A percentile compares a stretch with the other conserved stretches of the same genome.
Conservation (phyloP, 768 basidiomycete species). For the Kwoniella mangroviensis region DNA sequence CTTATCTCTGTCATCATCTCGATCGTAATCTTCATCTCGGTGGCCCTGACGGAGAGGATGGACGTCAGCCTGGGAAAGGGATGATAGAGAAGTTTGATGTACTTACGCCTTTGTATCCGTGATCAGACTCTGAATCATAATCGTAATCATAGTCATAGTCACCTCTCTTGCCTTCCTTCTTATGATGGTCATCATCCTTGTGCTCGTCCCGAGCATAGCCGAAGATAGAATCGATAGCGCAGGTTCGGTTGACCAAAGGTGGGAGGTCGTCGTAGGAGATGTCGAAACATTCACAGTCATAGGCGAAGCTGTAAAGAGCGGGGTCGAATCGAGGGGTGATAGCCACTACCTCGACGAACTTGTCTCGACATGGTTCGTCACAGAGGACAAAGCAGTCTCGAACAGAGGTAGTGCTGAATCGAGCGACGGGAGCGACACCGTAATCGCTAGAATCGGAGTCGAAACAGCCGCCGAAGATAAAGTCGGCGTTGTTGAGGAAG, state of each 20-base stretch:
- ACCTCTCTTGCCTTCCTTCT: slow-evolving; percentile 11
- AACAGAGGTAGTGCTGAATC: slow-evolving; percentile 14
- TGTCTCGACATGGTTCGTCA: slow-evolving; percentile 18
- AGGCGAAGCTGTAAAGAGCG: slow-evolving; percentile 16
- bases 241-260: slow-evolving; percentile 12
- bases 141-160: slow-evolving; percentile 14
- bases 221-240: slow-evolving; percentile 18
- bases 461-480: slow-evolving; percentile 18
- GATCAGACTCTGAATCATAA: not conserved
- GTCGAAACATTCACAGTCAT: slow-evolving; percentile 16
- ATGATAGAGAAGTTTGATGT: no score
- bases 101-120: slow-evolving; percentile 3
- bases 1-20: not conserved
- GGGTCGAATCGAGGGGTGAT: slow-evolving; percentile 21
- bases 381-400: slow-evolving; percentile 21
- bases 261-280: slow-evolving; percentile 1
- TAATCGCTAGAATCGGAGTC: not conserved
- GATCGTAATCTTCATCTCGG: not conserved
- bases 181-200: slow-evolving; percentile 7
- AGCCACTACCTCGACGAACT: slow-evolving; percentile 15
- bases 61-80: no score
- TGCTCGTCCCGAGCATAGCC: slow-evolving; percentile 3
- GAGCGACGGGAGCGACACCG: slow-evolving; percentile 11
- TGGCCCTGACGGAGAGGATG: not conserved
- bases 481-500: slow-evolving; percentile 20